A percentile compares a stretch with the other conserved stretches of the same genome.
Conservation (phyloP, 371 early-diverging fungal genomes). For the Coemansia sp. region DNA sequence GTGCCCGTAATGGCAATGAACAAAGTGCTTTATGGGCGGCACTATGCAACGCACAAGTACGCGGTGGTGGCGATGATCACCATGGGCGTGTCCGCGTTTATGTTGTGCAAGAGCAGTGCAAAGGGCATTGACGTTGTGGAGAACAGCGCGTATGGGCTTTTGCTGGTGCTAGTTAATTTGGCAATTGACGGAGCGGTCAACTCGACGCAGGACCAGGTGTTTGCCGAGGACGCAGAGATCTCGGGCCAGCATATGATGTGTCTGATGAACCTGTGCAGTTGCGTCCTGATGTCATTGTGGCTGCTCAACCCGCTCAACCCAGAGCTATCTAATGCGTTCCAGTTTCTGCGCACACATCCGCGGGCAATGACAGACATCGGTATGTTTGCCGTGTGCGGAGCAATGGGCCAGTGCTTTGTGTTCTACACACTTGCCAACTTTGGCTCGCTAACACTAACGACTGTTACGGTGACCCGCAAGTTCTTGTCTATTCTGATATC, state of each 20-base stretch:
- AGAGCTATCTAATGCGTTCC: constrained; percentile 76
- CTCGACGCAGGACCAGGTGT: constrained; percentile 95
- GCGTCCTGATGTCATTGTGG: constrained; percentile 67
- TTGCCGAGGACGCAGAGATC: constrained; percentile 64
- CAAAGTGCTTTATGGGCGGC: constrained; percentile 82
- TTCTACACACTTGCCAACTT: constrained; percentile 91
- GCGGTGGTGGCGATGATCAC: constrained; percentile 82
- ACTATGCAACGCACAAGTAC: constrained; percentile 81
- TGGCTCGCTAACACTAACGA: constrained; percentile 89
- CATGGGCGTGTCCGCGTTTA: constrained; percentile 87
- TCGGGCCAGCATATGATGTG: constrained; percentile 96
- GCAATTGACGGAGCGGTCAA: constrained; percentile 94
- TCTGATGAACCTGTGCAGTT: constrained; percentile 87
- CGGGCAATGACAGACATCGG: constrained; percentile 78
- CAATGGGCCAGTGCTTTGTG: constrained; percentile 96
- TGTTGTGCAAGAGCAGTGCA: constrained; percentile 68
- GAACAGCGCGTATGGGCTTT: constrained; percentile 72
- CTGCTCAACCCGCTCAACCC: constrained; percentile 71
- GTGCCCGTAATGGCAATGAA: constrained; percentile 96
- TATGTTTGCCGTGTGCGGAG: constrained; percentile 86
- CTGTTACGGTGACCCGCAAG: constrained; percentile 95
- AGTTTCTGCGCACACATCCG: constrained; percentile 74
- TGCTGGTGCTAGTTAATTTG: constrained; percentile 81
- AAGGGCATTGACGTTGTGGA: constrained; percentile 31
- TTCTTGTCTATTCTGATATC: constrained; percentile 92